A percentile compares a stretch with the other conserved stretches of the same genome.
Conservation (phyloP, 2,329 filamentous ascomycete species). For the Paraconiothyrium sp. region DNA sequence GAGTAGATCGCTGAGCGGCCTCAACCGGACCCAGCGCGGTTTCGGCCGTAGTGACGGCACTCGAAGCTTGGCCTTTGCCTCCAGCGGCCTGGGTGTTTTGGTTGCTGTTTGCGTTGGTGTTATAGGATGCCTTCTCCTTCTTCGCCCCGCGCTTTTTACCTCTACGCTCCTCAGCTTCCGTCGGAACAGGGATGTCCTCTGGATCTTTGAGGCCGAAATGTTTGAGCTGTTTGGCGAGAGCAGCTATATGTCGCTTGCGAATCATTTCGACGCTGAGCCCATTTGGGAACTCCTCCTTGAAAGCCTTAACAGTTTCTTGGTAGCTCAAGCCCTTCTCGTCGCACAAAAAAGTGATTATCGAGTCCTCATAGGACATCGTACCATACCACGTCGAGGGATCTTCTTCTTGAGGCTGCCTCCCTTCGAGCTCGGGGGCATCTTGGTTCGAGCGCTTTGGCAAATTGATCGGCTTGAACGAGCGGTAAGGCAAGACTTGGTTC, state of each 20-base stretch:
- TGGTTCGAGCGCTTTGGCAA: neutral
- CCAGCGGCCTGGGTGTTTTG: too few relatives aligned
- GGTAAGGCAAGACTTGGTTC: neutral
- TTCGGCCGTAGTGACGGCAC: neutral
- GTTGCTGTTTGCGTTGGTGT: neutral
- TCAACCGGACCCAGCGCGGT: neutral
- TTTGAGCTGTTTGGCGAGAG: neutral
- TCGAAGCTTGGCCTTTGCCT: neutral
- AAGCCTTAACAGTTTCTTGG: neutral
- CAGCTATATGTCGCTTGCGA: neutral
- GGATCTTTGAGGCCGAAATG: neutral
- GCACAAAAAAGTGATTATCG: neutral
- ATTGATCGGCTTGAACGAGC: neutral
- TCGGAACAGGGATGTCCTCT: neutral
- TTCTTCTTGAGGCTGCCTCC: neutral
- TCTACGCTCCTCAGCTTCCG: neutral
- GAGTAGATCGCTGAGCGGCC: neutral
- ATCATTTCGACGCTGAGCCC: neutral
- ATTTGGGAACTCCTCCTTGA: neutral
- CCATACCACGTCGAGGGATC: constrained; percentile 4
- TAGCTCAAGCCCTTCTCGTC: neutral
- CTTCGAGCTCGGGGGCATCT: neutral
- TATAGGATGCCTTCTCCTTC: neutral
- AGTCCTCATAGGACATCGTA: neutral
- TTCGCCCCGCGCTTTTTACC: neutral